Conservation (phyloP, 139 green algal genomes). For the Yamagishiella unicocca region DNA sequence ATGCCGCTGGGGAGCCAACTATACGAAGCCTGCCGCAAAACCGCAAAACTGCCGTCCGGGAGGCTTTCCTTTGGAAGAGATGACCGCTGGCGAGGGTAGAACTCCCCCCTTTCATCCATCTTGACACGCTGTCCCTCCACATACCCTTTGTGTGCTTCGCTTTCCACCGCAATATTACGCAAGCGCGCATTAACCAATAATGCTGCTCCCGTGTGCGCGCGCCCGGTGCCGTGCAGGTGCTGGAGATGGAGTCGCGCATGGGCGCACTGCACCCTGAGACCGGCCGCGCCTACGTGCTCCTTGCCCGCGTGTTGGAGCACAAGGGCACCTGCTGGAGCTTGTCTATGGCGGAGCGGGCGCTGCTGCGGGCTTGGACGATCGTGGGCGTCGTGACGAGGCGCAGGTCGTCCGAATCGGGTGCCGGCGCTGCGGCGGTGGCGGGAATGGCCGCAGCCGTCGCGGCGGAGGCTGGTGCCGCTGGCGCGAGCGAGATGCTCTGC, state of each 20-base stretch:
- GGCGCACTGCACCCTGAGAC: constrained; percentile 24
- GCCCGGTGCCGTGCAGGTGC: constrained; percentile 8
- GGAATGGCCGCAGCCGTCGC: constrained; percentile 25
- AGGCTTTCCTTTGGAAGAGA: no score
- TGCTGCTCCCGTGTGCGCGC: no score
- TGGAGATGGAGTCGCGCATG: constrained; percentile 36
- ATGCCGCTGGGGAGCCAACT: no score
- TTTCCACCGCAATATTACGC: no score
- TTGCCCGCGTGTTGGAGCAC: constrained; percentile 43
- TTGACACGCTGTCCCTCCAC: no score
- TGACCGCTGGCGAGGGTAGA: no score
- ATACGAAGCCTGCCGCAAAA: no score
- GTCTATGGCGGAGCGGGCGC: constrained; percentile 42
- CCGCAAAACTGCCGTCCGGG: no score
- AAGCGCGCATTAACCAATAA: no score
- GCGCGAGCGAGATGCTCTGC: constrained; percentile 12
- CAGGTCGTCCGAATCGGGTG: neutral
- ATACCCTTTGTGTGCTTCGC: no score
- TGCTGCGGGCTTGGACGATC: constrained; percentile 43
- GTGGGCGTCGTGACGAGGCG: neutral
- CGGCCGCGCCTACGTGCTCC: constrained; percentile 39
- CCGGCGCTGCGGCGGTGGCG: constrained; percentile 6
- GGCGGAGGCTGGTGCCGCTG: neutral
- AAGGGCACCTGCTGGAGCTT: constrained; percentile 21
- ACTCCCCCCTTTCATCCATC: no score